Evolutionary conservation across 2,329 filamentous ascomycete genomes (phyloP).

Genomic region (Sporothrix luriei): DNA sequence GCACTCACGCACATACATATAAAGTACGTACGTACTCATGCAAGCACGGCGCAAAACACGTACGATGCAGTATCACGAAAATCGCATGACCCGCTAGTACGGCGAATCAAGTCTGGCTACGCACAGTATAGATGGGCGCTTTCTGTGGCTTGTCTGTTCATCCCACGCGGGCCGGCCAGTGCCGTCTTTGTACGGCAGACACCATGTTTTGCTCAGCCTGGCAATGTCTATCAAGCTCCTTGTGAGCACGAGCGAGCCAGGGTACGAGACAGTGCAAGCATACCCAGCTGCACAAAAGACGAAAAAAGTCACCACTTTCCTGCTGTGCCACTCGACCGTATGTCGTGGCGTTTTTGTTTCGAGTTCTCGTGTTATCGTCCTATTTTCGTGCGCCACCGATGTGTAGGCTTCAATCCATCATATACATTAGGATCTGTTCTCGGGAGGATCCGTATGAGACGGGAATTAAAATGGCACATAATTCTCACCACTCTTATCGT

Average conservation of each 20-base stretch:
- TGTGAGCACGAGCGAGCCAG: no score
- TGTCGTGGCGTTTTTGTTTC: background rate
- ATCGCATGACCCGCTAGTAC: background rate
- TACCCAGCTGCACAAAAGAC: background rate
- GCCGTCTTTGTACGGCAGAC: background rate
- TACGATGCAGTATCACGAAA: background rate
- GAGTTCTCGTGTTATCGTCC: background rate
- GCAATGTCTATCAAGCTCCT: background rate
- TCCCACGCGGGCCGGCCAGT: slow-evolving; percentile 2
- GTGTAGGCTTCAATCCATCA: no score
- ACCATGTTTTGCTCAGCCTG: background rate
- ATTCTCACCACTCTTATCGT: background rate
- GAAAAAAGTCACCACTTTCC: background rate
- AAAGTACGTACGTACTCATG: slow-evolving; percentile 6
- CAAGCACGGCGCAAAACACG: background rate
- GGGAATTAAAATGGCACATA: background rate
- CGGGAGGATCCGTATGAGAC: no score
- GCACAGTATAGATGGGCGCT: background rate
- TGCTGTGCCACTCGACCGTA: slow-evolving; percentile 4
- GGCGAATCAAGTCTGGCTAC: background rate
- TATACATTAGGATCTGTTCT: background rate
- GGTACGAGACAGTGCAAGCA: no score
- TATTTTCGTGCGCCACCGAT: background rate
- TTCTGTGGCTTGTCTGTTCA: slow-evolving; percentile 9
- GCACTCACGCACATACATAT: background rate